A percentile compares a stretch with the other conserved stretches of the same genome.
Evolutionary conservation across 179 eudicot species (phyloP).

Genomic region (Pouteria campechiana): DNA sequence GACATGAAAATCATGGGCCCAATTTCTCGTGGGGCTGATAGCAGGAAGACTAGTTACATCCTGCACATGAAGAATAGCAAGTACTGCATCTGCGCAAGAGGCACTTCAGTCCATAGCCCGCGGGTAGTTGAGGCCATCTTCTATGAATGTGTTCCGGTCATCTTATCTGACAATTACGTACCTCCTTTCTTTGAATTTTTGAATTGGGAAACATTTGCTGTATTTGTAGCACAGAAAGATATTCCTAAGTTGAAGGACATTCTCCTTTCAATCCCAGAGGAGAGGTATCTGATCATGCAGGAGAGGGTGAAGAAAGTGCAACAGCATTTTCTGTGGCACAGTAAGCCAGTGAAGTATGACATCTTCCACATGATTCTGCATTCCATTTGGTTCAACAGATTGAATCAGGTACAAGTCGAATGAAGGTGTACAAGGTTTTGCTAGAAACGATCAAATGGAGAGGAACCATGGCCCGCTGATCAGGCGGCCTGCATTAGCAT

Average conservation of each 20-base stretch:
- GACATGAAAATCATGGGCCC: conserved; percentile 28
- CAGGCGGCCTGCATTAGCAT: too few relatives aligned
- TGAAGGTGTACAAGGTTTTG: background rate
- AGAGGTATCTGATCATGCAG: conserved; percentile 29
- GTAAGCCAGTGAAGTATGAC: conserved; percentile 33
- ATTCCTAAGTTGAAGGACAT: conserved; percentile 30
- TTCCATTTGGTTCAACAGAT: conserved; percentile 37
- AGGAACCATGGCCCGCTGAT: too few relatives aligned
- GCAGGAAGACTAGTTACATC: conserved; percentile 14
- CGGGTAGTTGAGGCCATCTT: conserved; percentile 47
- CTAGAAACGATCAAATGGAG: background rate
- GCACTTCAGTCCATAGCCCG: conserved; percentile 41
- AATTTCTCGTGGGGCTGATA: conserved; percentile 12
- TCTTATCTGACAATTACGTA: conserved; percentile 40
- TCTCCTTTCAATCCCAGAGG: conserved; percentile 23
- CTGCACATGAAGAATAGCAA: conserved; percentile 40
- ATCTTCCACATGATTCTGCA: conserved; percentile 42
- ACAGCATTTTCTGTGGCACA: conserved; percentile 41
- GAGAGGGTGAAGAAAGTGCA: conserved; percentile 34
- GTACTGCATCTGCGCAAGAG: conserved; percentile 39
- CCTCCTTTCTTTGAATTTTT: conserved; percentile 40
- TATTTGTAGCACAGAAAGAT: conserved; percentile 30
- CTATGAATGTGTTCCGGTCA: conserved; percentile 44
- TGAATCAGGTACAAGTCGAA: conserved; percentile 12
- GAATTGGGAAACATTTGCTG: conserved; percentile 45